phyloP scores from a whole-genome alignment of 2,329 filamentous ascomycete species.

The Talaromyces funiculosus region DNA sequence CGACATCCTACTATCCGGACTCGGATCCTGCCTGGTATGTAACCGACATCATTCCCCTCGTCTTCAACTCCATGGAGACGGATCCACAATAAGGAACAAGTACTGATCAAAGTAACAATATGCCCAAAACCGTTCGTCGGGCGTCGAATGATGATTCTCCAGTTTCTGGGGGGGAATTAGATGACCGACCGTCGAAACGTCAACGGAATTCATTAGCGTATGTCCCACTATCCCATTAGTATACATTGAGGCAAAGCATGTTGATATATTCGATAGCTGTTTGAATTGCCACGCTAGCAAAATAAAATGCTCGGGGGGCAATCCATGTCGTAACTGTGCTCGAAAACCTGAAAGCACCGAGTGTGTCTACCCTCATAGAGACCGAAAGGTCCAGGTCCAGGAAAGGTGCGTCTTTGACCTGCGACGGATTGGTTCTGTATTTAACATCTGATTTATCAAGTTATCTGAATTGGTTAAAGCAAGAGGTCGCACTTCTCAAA shows the following conservation, averaged over 20 bases:
- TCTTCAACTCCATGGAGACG: not conserved
- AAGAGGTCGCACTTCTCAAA: conserved; percentile 10
- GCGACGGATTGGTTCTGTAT: not conserved
- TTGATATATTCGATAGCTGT: conserved; percentile 4
- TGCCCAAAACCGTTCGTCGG: not conserved
- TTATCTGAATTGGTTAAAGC: conserved; percentile 12
- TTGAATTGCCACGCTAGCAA: conserved; percentile 14
- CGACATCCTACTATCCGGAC: not conserved
- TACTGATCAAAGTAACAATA: not conserved
- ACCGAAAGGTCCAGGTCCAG: conserved; percentile 14
- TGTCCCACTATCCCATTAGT: not conserved
- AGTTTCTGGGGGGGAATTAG: not conserved
- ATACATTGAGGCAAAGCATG: not conserved
- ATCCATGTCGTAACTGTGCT: conserved; percentile 14
- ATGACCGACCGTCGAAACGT: conserved; percentile 13
- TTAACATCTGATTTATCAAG: not conserved
- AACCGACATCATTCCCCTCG: not conserved
- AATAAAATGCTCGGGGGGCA: conserved; percentile 14
- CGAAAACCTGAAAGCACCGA: conserved; percentile 12
- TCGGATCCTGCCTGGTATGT: not conserved
- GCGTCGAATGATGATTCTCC: not conserved
- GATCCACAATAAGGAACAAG: not conserved
- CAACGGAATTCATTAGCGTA: conserved; percentile 15
- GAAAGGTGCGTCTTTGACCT: conserved; percentile 5
- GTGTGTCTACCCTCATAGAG: conserved; percentile 15